These are phyloP conservation scores for Taphrina flavorubra DNA, from an alignment of 1,139 yeast genomes.

Conservation along the genomic window DNA sequence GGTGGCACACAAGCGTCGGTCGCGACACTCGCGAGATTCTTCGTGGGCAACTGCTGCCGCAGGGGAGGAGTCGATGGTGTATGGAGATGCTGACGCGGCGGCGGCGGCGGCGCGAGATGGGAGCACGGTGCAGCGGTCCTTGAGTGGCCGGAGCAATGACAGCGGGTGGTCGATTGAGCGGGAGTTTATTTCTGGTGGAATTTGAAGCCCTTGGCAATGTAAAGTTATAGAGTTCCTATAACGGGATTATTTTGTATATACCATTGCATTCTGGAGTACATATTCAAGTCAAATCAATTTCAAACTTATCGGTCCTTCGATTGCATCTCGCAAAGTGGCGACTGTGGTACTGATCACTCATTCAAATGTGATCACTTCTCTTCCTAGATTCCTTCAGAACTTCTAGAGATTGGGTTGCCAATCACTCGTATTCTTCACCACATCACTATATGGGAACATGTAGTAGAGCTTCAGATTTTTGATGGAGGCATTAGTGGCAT, in stretches of 20 bases:
- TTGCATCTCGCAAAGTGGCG: too few species aligned
- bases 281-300: not conserved
- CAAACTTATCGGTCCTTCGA: not conserved
- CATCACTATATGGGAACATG: not conserved
- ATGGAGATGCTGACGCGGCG: not conserved
- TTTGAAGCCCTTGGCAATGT: not conserved
- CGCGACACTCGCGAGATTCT: conserved; percentile 11
- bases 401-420: too few species aligned
- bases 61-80: not conserved
- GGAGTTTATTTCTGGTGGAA: conserved; percentile 22
- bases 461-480: too few species aligned
- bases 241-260: not conserved
- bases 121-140: not conserved
- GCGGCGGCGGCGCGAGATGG: not conserved
- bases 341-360: not conserved
- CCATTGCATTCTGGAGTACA: not conserved
- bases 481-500: conserved; percentile 12
- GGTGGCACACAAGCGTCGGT: conserved; percentile 16
- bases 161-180: conserved; percentile 19
- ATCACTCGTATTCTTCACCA: not conserved
- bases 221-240: not conserved
- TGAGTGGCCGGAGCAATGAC: conserved; percentile 4
- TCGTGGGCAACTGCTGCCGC: not conserved
- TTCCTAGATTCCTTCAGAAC: not conserved
- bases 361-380: not conserved